Base-by-base conservation (phyloP, 768 basidiomycete genomes). In the Suillus plorans region DNA sequence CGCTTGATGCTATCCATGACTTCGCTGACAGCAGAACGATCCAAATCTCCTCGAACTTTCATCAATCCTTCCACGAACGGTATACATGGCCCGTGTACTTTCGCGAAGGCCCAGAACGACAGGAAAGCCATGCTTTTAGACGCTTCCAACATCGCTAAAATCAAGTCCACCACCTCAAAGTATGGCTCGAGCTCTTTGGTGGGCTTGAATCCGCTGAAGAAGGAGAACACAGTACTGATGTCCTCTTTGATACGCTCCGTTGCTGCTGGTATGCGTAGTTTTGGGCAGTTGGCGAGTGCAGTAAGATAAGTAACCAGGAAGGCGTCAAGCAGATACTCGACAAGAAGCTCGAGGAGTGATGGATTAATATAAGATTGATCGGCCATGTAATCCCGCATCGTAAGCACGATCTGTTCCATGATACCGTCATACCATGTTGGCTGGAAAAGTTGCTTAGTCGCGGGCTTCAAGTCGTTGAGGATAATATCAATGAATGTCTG, bases 381-480 rank as follows among this genome's bases (percentile, higher is more conserved):
- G n/a, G 83, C 76, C 88, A 95, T 95, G 78, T 99, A 99, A 72
- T 99, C 97, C 61, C 90, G 86, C 83, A 99, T 92, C 49, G 97
- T 99, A 79, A 95, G 93, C 66, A 97, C 84, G 61, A 99, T 90
- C 77, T 97, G 95, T 5, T 83, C 81, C 79, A 97, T 86, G 71
- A 91, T 85, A 5, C 90, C 90, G 36, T 95, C 94, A 75, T 99
- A 99, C 97, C 97, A 99, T 1, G 83, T 69, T 7, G 85, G 80
- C 64, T 89, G 89, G 84, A 99, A 95, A 44, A 99, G 82, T 45
- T 82, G 83, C 74, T 93, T 95, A 18, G 88, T 91, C 12, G 91
- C 96, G 0, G 91, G 88, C 74, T 90, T 93, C 69, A 99, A 79
- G 74, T 99, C 97, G 76, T 97, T 92, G 82, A 97, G 95, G 70